Percentiles rank a stretch among this genome's conserved stretches.
Evolutionary conservation across 2,329 filamentous ascomycete genomes (phyloP).

Genomic region (Diaporthe citriasiana): DNA sequence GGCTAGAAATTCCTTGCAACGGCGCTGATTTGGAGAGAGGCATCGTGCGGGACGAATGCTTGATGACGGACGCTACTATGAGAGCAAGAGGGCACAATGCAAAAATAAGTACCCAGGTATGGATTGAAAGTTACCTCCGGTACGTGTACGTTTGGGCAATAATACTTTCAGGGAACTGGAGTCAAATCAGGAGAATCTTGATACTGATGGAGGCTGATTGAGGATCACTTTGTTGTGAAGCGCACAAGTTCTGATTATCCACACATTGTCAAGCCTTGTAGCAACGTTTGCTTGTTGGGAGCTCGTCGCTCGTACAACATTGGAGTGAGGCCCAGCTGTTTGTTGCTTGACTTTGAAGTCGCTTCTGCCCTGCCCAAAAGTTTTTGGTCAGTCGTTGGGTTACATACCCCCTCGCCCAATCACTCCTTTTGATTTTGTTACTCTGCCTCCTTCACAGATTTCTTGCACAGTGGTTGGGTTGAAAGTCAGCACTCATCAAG

Average conservation of each 20-base stretch:
- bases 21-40: background rate
- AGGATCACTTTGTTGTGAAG: background rate
- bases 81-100: background rate
- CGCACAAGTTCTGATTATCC: background rate
- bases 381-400: no score
- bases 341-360: background rate
- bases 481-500: background rate
- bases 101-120: background rate
- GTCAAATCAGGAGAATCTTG: background rate
- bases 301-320: background rate
- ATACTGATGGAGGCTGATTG: background rate
- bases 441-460: background rate
- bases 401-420: background rate
- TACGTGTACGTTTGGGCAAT: conserved; percentile 8
- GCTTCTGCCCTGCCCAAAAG: background rate
- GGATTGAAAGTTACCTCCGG: background rate
- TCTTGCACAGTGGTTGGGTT: background rate
- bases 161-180: background rate
- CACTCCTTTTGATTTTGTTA: background rate
- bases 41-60: background rate
- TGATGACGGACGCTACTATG: background rate
- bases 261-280: background rate
- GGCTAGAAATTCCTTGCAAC: background rate
- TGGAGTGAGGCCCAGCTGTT: background rate
- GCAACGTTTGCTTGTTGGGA: background rate